Evolutionary conservation across 225 moss, liverwort and hornwort species (phyloP).

Genomic region (Marchantia paleacea): DNA sequence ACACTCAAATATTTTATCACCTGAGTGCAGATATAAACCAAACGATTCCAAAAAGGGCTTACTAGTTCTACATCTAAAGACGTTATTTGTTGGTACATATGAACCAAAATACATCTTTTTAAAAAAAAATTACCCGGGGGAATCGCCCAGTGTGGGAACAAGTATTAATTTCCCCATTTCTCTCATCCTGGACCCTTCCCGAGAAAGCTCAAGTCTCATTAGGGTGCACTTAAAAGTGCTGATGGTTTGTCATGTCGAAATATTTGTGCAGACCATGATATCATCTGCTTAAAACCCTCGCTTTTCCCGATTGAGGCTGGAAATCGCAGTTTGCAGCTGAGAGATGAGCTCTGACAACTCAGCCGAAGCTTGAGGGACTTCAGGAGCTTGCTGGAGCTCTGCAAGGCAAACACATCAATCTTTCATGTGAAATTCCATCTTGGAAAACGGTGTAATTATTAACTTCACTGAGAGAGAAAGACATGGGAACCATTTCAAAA

Average conservation of each 20-base stretch:
- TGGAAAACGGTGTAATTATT: neutral
- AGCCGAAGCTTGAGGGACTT: conserved; percentile 8
- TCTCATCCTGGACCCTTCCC: neutral
- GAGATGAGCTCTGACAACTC: conserved; percentile 8
- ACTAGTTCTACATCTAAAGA: neutral
- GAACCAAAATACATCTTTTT: neutral
- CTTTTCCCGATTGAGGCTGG: neutral
- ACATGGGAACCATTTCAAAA: too few species aligned
- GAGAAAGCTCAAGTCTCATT: neutral
- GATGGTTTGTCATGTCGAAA: neutral
- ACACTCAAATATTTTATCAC: too few species aligned
- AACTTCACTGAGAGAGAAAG: too few species aligned
- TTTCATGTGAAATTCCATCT: neutral
- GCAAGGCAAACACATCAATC: neutral
- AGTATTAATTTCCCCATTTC: neutral
- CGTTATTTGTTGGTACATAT: neutral
- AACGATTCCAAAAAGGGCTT: too few species aligned
- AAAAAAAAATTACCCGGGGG: neutral
- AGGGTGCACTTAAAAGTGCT: neutral
- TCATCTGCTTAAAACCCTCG: neutral
- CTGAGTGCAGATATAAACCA: too few species aligned
- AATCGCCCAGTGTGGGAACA: neutral
- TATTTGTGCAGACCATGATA: neutral
- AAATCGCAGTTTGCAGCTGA: conserved; percentile 13
- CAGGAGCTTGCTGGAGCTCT: conserved; percentile 10